phyloP scores from a whole-genome alignment of 768 basidiomycete species.

The Baorangia bicolor region DNA sequence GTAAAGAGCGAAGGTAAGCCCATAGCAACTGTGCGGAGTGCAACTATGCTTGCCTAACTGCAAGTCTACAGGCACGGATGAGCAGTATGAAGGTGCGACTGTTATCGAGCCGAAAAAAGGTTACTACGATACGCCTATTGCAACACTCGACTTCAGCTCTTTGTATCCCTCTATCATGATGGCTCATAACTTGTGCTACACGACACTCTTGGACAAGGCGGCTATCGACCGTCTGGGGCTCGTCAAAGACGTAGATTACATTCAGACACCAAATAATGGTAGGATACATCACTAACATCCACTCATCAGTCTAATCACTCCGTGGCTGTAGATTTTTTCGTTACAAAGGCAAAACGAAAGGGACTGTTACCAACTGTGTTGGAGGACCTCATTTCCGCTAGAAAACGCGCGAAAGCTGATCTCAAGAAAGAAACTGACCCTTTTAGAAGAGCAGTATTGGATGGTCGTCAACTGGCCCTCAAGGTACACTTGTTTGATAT shows the following conservation, averaged over 20 bases:
- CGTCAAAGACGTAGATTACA: conserved; percentile 85
- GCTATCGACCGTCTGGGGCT: conserved; percentile 78
- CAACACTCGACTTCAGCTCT: conserved; percentile 97
- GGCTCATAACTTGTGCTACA: conserved; percentile 99
- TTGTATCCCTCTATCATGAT: conserved; percentile 99
- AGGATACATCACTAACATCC: neutral
- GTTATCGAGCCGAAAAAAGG: conserved; percentile 97
- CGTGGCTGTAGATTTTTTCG: conserved; percentile 74
- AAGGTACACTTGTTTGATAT: conserved; percentile 53
- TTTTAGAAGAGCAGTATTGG: conserved; percentile 94
- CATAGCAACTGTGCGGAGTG: neutral
- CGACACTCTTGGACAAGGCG: conserved; percentile 81
- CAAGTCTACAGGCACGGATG: conserved; percentile 66
- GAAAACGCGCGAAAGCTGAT: conserved; percentile 94
- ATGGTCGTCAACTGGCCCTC: conserved; percentile 94
- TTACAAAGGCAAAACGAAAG: conserved; percentile 67
- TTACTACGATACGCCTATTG: conserved; percentile 95
- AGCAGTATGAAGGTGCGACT: conserved; percentile 98
- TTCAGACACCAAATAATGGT: conserved; percentile 96
- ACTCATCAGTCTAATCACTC: neutral
- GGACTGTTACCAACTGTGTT: conserved; percentile 89
- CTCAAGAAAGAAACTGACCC: conserved; percentile 96
- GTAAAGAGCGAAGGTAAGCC: conserved; percentile 76
- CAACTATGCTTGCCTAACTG: neutral
- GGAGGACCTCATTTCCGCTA: conserved; percentile 89